These are phyloP conservation scores for Orbilia oligospora DNA, from an alignment of 2,329 filamentous ascomycete species.

Conservation along the genomic window DNA sequence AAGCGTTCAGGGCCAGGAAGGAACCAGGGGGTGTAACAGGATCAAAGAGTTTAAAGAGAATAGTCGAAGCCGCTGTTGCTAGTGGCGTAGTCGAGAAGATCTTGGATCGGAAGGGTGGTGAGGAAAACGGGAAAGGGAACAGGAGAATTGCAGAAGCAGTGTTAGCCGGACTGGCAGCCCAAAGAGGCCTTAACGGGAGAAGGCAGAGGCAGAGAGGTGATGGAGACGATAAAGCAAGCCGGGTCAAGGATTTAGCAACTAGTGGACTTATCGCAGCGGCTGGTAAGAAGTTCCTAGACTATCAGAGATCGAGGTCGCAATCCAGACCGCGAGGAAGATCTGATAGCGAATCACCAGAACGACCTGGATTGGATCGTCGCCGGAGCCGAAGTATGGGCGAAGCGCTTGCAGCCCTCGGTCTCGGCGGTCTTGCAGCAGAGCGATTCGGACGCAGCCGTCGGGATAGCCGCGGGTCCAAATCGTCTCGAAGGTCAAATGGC, in stretches of 20 bases:
- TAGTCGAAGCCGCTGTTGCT: slow-evolving; percentile 53
- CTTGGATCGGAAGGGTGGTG: slow-evolving; percentile 46
- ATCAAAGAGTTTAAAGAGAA: slow-evolving; percentile 50
- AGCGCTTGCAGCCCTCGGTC: slow-evolving; percentile 40
- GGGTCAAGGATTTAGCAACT: slow-evolving; percentile 39
- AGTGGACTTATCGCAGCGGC: slow-evolving; percentile 52
- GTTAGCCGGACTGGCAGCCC: slow-evolving; percentile 50
- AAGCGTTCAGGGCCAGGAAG: slow-evolving; percentile 56
- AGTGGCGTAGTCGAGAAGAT: slow-evolving; percentile 54
- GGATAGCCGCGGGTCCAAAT: slow-evolving; percentile 20
- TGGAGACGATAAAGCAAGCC: slow-evolving; percentile 34
- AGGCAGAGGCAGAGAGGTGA: slow-evolving; percentile 31
- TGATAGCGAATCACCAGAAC: slow-evolving; percentile 41
- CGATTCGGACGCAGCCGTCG: slow-evolving; percentile 41
- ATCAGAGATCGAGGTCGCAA: slow-evolving; percentile 53
- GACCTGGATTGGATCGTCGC: slow-evolving; percentile 40
- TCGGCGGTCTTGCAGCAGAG: slow-evolving; percentile 52
- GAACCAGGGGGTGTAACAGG: slow-evolving; percentile 55
- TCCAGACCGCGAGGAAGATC: slow-evolving; percentile 38
- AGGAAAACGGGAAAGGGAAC: slow-evolving; percentile 48
- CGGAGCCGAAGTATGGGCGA: slow-evolving; percentile 52
- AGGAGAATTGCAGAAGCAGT: slow-evolving; percentile 51
- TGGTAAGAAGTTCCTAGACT: slow-evolving; percentile 58
- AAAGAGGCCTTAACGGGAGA: slow-evolving; percentile 42
- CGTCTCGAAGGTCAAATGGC: slow-evolving; percentile 14